Evolutionary conservation across 495 filamentous ascomycete species (phyloP), one percentile per base, ranked within the genome.

Genomic region (Podospora didyma): DNA sequence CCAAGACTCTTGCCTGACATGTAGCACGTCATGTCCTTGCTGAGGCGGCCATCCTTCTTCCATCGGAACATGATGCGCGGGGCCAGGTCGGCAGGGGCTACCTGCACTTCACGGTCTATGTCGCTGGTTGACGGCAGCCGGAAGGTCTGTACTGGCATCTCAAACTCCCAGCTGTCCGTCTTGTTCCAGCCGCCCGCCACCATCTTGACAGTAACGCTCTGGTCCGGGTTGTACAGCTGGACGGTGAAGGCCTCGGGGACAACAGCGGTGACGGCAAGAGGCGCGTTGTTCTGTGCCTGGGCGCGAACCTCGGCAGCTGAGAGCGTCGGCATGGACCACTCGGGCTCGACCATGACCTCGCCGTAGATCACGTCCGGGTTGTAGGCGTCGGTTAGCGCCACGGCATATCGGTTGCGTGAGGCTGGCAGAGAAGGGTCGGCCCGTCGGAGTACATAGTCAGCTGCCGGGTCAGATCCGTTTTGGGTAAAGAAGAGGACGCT

Each of bases 141-240:
- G 69, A 98, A 98, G 44, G 85, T 88, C 51, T 84, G 83, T 65
- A 92, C 86, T 0, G 94, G 94, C 77, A 98, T 86, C 65, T 92
- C 89, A 69, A 98, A 98, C 54, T 92, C 89, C 85, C 92, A 98
- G 48, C 79, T 81, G 21, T 89, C 83, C 23, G 84, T 86, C 47
- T 83, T 84, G 62, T 86, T 89, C 89, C 89, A 96, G 50, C 83
- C 79, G 51, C 87, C 87, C 42, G 83, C 75, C 55, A 88, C 82
- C 67, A 89, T 82, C 67, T 78, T 84, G 44, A 97, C 78, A 0
- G 74, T 53, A 24, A 97, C 75, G 58, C 88, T 77, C 69, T 96
- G 92, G 73, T 97, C 92, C 0, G 94, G 94, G 66, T 96, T 91
- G 80, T 97, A 97, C 11, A 98, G 86, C 60, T 93, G 88, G 51